Evolutionary conservation across 805 yeast species (phyloP).

Genomic region (Ogataea pini): DNA sequence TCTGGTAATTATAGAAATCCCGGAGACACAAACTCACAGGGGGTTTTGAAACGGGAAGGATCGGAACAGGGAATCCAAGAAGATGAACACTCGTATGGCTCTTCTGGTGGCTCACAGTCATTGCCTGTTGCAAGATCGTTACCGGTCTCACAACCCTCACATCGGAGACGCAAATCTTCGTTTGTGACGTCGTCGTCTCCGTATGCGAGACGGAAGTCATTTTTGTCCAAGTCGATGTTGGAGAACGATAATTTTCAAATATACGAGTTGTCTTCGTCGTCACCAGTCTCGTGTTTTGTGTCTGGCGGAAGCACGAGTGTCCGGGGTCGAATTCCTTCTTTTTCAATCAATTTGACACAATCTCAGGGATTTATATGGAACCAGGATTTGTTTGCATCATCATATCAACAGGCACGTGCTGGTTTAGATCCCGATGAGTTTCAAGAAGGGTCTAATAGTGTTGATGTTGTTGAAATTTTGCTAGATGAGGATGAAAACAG

Average conservation of each 20-base stretch:
- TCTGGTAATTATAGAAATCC: too few species aligned
- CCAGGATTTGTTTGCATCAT: constrained; percentile 73
- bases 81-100: background rate
- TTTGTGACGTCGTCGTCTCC: constrained; percentile 47
- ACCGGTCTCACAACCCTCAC: constrained; percentile 3
- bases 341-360: constrained; percentile 52
- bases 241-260: constrained; percentile 54
- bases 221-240: constrained; percentile 58
- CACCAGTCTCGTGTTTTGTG: constrained; percentile 13
- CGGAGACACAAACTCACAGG: too few species aligned
- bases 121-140: constrained; percentile 6
- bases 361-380: constrained; percentile 78
- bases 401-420: constrained; percentile 59
- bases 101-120: background rate
- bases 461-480: constrained; percentile 30
- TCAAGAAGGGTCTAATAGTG: constrained; percentile 21
- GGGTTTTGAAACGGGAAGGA: too few species aligned
- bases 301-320: constrained; percentile 10
- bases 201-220: constrained; percentile 55
- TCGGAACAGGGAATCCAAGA: background rate
- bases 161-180: constrained; percentile 31
- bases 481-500: constrained; percentile 21
- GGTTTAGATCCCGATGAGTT: constrained; percentile 30
- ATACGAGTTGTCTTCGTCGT: constrained; percentile 44
- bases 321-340: constrained; percentile 33